Conservation (phyloP, 805 yeast genomes). For the Ascoidea tarda region DNA sequence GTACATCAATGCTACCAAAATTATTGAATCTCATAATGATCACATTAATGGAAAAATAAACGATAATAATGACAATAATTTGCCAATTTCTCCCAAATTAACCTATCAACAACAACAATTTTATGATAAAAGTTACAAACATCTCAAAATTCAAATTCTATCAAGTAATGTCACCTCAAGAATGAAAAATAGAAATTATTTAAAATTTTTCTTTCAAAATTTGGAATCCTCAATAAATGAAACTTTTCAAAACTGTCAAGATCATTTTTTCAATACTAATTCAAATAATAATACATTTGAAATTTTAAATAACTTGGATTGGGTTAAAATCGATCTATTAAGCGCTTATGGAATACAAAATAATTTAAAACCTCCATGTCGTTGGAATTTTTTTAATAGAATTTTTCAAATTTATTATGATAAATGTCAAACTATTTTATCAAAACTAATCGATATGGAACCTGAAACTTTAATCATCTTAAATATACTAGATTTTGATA, state of each 20-base stretch:
- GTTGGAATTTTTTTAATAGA: conserved; percentile 59
- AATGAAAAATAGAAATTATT: conserved; percentile 41
- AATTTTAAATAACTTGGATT: conserved; percentile 57
- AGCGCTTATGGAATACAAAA: background rate
- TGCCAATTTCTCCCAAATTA: conserved; percentile 3
- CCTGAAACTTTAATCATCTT: conserved; percentile 71
- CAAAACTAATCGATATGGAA: conserved; percentile 47
- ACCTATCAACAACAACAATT: conserved; percentile 10
- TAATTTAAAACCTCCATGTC: conserved; percentile 52
- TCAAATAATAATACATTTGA: conserved; percentile 22
- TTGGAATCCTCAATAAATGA: conserved; percentile 47
- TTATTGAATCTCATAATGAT: conserved; percentile 3
- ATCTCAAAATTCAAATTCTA: conserved; percentile 19
- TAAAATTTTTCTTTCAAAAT: conserved; percentile 41
- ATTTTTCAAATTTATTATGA: conserved; percentile 55
- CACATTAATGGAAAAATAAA: background rate
- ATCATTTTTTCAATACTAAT: conserved; percentile 27
- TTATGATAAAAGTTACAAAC: conserved; percentile 13
- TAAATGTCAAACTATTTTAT: conserved; percentile 49
- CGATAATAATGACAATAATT: background rate
- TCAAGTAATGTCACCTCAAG: conserved; percentile 27
- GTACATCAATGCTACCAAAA: conserved; percentile 8
- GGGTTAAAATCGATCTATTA: conserved; percentile 72
- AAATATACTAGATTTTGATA: conserved; percentile 64
- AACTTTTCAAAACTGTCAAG: conserved; percentile 53